Evolutionary conservation across 176 grass and related monocot species (phyloP).

Genomic region (Oryza rufipogon): DNA sequence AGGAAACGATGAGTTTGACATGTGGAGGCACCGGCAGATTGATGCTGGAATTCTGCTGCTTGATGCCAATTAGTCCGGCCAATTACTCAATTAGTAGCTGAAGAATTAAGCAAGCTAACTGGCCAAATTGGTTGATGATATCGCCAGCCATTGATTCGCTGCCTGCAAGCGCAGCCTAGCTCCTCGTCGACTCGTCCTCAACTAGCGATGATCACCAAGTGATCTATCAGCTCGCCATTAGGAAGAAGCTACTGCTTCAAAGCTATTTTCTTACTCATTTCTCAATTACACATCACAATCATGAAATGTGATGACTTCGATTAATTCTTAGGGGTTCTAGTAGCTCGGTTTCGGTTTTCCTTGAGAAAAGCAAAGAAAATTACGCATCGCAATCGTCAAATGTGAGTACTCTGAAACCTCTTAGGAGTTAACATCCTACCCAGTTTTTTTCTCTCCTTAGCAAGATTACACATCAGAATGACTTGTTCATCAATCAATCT

Average conservation of each 20-base stretch:
- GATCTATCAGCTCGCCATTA: too few species aligned
- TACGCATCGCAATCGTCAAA: not conserved
- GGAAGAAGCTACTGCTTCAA: not conserved
- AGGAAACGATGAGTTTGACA: slow-evolving; percentile 42
- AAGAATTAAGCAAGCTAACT: not conserved
- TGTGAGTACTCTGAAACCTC: not conserved
- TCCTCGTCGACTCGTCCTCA: not conserved
- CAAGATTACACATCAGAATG: slow-evolving; percentile 10
- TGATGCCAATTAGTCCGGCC: slow-evolving; percentile 9
- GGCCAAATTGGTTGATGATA: not conserved
- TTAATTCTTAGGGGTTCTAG: not conserved
- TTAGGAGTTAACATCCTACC: not conserved
- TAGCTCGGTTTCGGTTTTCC: slow-evolving; percentile 44
- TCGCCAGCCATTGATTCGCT: not conserved
- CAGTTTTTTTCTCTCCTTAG: too few species aligned
- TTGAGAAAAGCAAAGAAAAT: slow-evolving; percentile 29
- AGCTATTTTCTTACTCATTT: not conserved
- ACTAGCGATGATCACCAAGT: not conserved
- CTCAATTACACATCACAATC: not conserved
- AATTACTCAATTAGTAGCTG: not conserved
- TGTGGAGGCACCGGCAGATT: slow-evolving; percentile 27
- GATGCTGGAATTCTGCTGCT: slow-evolving; percentile 3
- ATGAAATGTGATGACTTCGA: not conserved
- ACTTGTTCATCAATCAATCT: not conserved
- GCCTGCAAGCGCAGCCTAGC: too few species aligned